Evolutionary conservation across 345 rosid species (phyloP).

Genomic region (Moricandia arvensis): DNA sequence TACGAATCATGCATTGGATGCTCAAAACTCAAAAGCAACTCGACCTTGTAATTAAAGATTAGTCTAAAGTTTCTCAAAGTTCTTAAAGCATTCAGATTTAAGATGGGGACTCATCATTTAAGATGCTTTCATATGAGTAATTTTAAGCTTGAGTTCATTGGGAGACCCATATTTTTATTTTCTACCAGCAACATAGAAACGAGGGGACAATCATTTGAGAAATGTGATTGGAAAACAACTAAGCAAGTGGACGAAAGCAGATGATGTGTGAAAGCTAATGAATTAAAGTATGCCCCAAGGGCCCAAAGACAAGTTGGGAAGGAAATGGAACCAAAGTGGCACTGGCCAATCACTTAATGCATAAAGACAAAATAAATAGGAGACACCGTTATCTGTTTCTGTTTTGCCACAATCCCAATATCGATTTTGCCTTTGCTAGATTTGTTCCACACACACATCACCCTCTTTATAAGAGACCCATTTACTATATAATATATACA

Average conservation of each 20-base stretch:
- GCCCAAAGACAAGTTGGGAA: slow-evolving; percentile 28
- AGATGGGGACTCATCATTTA: not conserved
- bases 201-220: slow-evolving; percentile 19
- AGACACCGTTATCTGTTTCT: slow-evolving; percentile 27
- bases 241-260: slow-evolving; percentile 11
- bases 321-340: slow-evolving; percentile 29
- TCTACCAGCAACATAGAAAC: slow-evolving; percentile 10
- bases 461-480: not conserved
- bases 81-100: not conserved
- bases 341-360: not conserved
- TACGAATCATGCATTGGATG: not conserved
- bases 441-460: not conserved
- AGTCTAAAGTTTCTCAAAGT: not conserved
- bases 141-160: not conserved
- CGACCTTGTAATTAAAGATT: not conserved
- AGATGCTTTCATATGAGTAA: not conserved
- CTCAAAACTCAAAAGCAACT: not conserved
- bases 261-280: slow-evolving; percentile 12
- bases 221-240: slow-evolving; percentile 20
- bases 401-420: slow-evolving; percentile 16
- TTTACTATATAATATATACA: not conserved
- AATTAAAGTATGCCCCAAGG: slow-evolving; percentile 4
- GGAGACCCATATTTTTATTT: too few relatives aligned
- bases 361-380: not conserved
- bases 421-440: not conserved